Conservation (phyloP, 2,329 filamentous ascomycete species). For the Pseudodiploospora longispora region DNA sequence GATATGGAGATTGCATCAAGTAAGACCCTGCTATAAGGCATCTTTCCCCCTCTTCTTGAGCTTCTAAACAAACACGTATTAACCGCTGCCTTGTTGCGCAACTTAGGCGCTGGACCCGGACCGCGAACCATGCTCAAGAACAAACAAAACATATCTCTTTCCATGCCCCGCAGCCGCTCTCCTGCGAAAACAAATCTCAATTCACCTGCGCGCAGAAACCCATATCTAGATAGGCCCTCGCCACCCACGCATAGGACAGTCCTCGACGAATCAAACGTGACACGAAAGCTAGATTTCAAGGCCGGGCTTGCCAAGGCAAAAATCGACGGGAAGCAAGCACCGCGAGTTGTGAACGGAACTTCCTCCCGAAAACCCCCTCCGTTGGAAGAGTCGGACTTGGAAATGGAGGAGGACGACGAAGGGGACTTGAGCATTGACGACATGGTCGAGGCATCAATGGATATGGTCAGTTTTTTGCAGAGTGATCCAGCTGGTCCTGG, state of each 20-base stretch:
- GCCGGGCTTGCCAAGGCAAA: conserved; percentile 10
- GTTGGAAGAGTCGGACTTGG: conserved; percentile 17
- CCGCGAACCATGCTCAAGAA: conserved; percentile 44
- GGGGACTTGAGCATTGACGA: conserved; percentile 18
- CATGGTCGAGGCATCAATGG: conserved; percentile 34
- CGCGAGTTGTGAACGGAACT: conserved; percentile 16
- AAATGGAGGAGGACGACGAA: conserved; percentile 18
- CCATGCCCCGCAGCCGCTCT: conserved; percentile 44
- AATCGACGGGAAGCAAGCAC: conserved; percentile 17
- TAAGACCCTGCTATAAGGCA: conserved; percentile 20
- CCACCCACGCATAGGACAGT: conserved; percentile 37
- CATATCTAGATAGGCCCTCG: conserved; percentile 45
- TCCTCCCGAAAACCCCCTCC: conserved; percentile 18
- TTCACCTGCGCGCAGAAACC: conserved; percentile 55
- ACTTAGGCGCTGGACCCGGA: conserved; percentile 43
- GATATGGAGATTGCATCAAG: conserved; percentile 47
- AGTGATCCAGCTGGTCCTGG: conserved; percentile 8
- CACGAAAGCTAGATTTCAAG: conserved; percentile 47
- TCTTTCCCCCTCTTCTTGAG: not conserved
- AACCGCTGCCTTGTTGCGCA: not conserved
- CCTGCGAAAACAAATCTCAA: conserved; percentile 55
- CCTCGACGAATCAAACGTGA: conserved; percentile 33
- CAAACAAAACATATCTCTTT: conserved; percentile 40
- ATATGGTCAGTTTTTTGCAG: conserved; percentile 29
- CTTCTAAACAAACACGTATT: not conserved